Evolutionary conservation across 768 basidiomycete genomes (phyloP).

Genomic region (Trametes cinnabarina): DNA sequence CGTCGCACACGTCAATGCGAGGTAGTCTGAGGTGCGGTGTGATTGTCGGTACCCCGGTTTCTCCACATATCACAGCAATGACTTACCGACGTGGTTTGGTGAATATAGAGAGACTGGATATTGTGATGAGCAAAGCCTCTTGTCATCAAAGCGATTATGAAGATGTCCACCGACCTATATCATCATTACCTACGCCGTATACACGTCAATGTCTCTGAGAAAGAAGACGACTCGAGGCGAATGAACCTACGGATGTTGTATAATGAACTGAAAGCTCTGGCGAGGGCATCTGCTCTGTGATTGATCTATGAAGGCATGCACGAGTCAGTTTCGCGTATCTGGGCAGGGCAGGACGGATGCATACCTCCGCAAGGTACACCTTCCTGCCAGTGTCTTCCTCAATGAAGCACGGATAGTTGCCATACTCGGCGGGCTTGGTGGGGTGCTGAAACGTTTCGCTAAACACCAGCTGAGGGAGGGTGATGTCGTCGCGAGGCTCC

Average conservation of each 20-base stretch:
- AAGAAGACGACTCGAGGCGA: background rate
- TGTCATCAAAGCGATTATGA: background rate
- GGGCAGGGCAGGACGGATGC: background rate
- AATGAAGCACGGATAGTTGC: constrained; percentile 14
- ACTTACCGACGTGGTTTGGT: constrained; percentile 30
- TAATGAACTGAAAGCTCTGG: background rate
- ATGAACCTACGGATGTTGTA: constrained; percentile 9
- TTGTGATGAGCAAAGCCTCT: background rate
- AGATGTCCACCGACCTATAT: constrained; percentile 8
- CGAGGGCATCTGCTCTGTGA: constrained; percentile 3
- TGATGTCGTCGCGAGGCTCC: constrained; percentile 17
- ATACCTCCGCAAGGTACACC: constrained; percentile 15
- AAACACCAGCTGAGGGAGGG: constrained; percentile 19
- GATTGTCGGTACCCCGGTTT: background rate
- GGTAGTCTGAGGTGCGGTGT: constrained; percentile 11
- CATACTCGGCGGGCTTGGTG: background rate
- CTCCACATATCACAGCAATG: background rate
- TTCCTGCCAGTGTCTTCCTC: constrained; percentile 18
- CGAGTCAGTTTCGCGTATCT: background rate
- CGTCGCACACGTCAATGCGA: constrained; percentile 8
- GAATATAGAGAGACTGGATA: constrained; percentile 7
- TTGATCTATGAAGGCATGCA: background rate
- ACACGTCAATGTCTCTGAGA: background rate
- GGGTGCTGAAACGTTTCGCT: constrained; percentile 14
- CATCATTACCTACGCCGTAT: constrained; percentile 4